These are phyloP conservation scores for Parastagonospora nodorum DNA, from an alignment of 2,329 filamentous ascomycete species.

Conservation along the genomic window DNA sequence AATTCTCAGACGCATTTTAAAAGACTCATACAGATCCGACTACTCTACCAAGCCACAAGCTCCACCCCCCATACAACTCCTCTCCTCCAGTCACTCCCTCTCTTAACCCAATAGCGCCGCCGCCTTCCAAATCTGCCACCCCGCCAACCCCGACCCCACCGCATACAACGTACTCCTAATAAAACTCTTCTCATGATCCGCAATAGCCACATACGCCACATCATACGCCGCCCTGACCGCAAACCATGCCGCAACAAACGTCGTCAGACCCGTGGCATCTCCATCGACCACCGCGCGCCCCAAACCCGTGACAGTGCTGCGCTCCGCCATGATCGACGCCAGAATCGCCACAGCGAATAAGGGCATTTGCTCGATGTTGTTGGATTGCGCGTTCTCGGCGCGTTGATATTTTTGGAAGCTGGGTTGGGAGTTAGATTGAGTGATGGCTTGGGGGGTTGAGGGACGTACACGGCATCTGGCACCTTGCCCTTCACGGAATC, in stretches of 20 bases:
- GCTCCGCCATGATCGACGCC: constrained; percentile 30
- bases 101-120: constrained; percentile 21
- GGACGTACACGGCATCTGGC: constrained; percentile 22
- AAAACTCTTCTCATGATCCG: constrained; percentile 22
- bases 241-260: constrained; percentile 24
- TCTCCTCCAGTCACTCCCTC: not conserved
- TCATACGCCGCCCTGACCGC: constrained; percentile 23
- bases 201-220: constrained; percentile 26
- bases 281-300: constrained; percentile 11
- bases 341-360: constrained; percentile 30
- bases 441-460: not conserved
- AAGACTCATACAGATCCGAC: too few species aligned
- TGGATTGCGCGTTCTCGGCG: constrained; percentile 31
- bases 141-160: constrained; percentile 14
- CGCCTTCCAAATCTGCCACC: constrained; percentile 31
- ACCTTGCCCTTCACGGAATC: constrained; percentile 30
- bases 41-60: too few species aligned
- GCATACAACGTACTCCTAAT: constrained; percentile 23
- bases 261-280: constrained; percentile 26
- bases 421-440: not conserved
- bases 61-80: not conserved
- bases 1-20: too few species aligned
- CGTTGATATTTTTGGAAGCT: constrained; percentile 33
- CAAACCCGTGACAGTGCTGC: constrained; percentile 18
- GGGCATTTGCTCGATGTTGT: constrained; percentile 32